Evolutionary conservation across 1,284 basidiomycete genomes (phyloP).

Genomic region (Marasmius sp.): DNA sequence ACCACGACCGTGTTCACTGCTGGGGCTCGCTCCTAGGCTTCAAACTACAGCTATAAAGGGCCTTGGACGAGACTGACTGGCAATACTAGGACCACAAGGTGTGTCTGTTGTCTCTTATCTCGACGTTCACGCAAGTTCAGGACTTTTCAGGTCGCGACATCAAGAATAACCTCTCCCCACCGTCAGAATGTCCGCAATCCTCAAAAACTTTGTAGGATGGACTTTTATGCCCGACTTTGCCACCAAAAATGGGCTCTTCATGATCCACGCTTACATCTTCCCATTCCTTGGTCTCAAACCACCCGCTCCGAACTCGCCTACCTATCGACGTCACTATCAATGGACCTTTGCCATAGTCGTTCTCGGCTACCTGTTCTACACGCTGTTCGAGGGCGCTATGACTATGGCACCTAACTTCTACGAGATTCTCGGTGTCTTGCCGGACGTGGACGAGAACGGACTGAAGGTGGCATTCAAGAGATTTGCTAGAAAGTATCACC

Average conservation of each 20-base stretch:
- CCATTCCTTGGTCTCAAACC: neutral
- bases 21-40: too few species aligned
- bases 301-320: slow-evolving; percentile 24
- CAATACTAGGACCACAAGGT: too few species aligned
- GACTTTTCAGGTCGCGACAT: too few species aligned
- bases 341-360: slow-evolving; percentile 66
- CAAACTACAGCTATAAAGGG: too few species aligned
- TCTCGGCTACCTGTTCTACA: slow-evolving; percentile 69
- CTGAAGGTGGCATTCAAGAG: slow-evolving; percentile 74
- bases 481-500: slow-evolving; percentile 76
- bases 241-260: slow-evolving; percentile 2
- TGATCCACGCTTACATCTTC: neutral
- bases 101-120: too few species aligned
- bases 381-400: slow-evolving; percentile 54
- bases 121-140: too few species aligned
- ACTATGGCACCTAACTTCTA: slow-evolving; percentile 73
- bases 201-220: neutral
- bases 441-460: slow-evolving; percentile 60
- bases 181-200: neutral
- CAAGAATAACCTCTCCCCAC: neutral
- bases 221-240: neutral
- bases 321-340: slow-evolving; percentile 56
- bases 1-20: too few species aligned
- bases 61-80: too few species aligned
- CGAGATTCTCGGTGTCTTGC: slow-evolving; percentile 64